phyloP scores from a whole-genome alignment of 2,329 filamentous ascomycete species.

The Zasmidium angulare region DNA sequence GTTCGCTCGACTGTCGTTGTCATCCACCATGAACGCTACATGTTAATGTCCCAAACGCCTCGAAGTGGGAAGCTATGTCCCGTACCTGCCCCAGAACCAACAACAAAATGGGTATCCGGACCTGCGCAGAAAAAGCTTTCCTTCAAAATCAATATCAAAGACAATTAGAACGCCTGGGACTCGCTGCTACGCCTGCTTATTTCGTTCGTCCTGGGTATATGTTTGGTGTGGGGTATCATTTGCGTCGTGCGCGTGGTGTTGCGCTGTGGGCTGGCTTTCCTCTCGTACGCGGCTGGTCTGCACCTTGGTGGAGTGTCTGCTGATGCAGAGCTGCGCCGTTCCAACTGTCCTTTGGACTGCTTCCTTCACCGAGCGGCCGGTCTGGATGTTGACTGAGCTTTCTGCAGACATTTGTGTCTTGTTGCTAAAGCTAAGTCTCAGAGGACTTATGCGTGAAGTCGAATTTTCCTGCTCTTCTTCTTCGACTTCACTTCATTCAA shows the following conservation, averaged over 20 bases:
- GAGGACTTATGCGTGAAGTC: background rate
- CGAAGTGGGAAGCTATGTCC: too few species aligned
- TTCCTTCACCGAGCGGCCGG: background rate
- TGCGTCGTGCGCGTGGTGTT: background rate
- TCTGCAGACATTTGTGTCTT: background rate
- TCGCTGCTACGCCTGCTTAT: background rate
- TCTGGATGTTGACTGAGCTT: background rate
- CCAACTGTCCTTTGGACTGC: too few species aligned
- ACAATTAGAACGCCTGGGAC: slow-evolving; percentile 6
- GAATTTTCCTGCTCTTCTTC: background rate
- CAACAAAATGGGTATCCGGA: slow-evolving; percentile 23
- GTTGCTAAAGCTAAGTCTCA: background rate
- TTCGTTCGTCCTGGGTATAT: background rate
- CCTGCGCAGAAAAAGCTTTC: slow-evolving; percentile 7
- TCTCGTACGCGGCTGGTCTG: background rate
- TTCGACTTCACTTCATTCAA: slow-evolving; percentile 54
- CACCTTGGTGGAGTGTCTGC: background rate
- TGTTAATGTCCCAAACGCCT: background rate
- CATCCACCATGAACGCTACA: background rate
- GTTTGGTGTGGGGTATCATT: background rate
- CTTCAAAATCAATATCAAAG: background rate
- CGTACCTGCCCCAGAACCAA: background rate
- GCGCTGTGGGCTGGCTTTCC: background rate
- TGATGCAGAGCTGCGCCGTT: background rate
- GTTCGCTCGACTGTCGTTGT: background rate